These are phyloP conservation scores for Gossypium stocksii DNA, from an alignment of 345 rosid species.

Conservation along the genomic window DNA sequence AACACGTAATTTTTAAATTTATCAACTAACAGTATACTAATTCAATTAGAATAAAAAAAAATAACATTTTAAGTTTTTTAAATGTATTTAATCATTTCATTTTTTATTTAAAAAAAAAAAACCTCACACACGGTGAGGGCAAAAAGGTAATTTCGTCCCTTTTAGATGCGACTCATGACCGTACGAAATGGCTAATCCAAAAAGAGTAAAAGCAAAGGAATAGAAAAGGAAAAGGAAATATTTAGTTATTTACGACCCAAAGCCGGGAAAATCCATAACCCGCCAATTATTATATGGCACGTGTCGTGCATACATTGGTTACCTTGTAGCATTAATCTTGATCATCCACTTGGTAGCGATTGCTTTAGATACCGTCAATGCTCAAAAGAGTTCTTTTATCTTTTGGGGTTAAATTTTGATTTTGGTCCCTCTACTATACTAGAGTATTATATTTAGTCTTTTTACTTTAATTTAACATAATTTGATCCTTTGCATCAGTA, in stretches of 20 bases:
- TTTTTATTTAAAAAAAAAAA: too few relatives aligned
- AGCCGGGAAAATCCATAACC: slow-evolving; percentile 10
- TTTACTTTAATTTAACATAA: too few relatives aligned
- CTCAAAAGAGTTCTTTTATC: too few relatives aligned
- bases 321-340: background rate
- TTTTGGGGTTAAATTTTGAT: too few relatives aligned
- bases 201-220: background rate
- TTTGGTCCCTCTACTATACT: too few relatives aligned
- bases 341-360: slow-evolving; percentile 11
- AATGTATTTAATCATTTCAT: too few relatives aligned
- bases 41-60: too few relatives aligned
- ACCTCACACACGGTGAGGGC: background rate
- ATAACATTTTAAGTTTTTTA: too few relatives aligned
- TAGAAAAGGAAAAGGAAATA: background rate
- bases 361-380: background rate
- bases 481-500: too few relatives aligned
- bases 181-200: background rate
- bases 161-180: background rate
- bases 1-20: too few relatives aligned
- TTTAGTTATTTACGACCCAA: background rate
- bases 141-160: background rate
- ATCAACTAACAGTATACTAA: too few relatives aligned
- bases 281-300: background rate
- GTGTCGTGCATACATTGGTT: background rate
- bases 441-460: too few relatives aligned